phyloP scores from a whole-genome alignment of 495 filamentous ascomycete species.

The Hyaloscypha variabilis region DNA sequence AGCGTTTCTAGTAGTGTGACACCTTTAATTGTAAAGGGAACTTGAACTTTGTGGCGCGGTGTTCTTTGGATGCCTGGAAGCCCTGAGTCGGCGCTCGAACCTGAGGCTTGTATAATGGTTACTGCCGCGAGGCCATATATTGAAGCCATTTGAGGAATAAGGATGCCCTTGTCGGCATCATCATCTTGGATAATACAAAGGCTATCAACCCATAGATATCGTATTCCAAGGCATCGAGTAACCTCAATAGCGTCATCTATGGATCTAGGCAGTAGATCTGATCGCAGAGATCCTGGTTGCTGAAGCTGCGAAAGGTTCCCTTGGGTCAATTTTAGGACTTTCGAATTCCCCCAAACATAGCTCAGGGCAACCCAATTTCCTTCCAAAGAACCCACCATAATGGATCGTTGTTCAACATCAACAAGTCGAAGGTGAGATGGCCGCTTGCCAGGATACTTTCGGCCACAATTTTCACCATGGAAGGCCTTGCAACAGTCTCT shows the following conservation, averaged over 20 bases:
- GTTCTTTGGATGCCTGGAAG: background rate
- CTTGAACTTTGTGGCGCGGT: background rate
- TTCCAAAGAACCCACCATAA: background rate
- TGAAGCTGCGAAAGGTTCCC: background rate
- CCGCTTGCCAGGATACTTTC: background rate
- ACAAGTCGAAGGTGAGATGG: background rate
- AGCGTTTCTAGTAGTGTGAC: background rate
- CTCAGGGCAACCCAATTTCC: background rate
- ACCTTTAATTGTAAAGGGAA: background rate
- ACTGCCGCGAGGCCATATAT: background rate
- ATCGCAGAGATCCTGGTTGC: background rate
- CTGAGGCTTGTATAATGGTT: background rate
- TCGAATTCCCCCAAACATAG: background rate
- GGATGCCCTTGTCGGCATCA: background rate
- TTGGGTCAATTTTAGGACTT: background rate
- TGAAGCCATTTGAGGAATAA: background rate
- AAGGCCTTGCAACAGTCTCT: background rate
- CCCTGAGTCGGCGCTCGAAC: background rate
- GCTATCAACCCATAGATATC: background rate
- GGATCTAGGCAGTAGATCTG: background rate
- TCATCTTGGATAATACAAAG: constrained; percentile 1
- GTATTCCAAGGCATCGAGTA: background rate
- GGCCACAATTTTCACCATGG: background rate
- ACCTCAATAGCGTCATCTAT: background rate
- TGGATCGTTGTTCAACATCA: background rate